Conservation (phyloP, 2,329 filamentous ascomycete species). For the Penicillium griseofulvum region DNA sequence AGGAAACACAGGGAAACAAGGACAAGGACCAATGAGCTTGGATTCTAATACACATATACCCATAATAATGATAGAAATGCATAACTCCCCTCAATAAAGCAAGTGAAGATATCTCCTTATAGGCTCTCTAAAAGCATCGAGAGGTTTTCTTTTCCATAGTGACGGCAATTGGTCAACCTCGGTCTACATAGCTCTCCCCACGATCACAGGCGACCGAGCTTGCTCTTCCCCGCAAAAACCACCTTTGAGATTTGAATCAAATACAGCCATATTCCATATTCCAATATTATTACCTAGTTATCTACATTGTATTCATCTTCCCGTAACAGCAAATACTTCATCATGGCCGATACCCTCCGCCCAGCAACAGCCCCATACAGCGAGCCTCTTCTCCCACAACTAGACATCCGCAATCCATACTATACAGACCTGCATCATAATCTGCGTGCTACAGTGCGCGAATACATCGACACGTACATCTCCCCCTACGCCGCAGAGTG, state of each 20-base stretch:
- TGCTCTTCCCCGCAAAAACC: slow-evolving; percentile 13
- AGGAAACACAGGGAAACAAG: background rate
- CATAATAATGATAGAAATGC: slow-evolving; percentile 12
- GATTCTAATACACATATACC: slow-evolving; percentile 9
- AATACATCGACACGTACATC: slow-evolving; percentile 60
- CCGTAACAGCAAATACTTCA: background rate
- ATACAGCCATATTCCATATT: background rate
- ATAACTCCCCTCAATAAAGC: slow-evolving; percentile 10
- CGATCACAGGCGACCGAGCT: slow-evolving; percentile 11
- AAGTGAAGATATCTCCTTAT: background rate
- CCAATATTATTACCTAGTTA: too few species aligned
- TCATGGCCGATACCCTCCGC: slow-evolving; percentile 19
- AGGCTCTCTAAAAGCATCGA: too few species aligned
- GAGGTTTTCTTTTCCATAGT: too few species aligned
- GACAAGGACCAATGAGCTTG: background rate
- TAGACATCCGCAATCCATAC: slow-evolving; percentile 48
- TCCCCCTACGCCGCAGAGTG: slow-evolving; percentile 61
- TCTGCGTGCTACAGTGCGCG: slow-evolving; percentile 57
- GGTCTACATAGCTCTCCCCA: slow-evolving; percentile 9
- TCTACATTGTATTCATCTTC: background rate
- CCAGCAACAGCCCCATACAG: slow-evolving; percentile 39
- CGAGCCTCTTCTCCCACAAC: slow-evolving; percentile 49
- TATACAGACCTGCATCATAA: slow-evolving; percentile 61
- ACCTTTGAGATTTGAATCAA: background rate
- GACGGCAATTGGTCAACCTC: slow-evolving; percentile 3